These are phyloP conservation scores for Thamnidium elegans DNA, from an alignment of 192 early-diverging fungal species.

Conservation along the genomic window DNA sequence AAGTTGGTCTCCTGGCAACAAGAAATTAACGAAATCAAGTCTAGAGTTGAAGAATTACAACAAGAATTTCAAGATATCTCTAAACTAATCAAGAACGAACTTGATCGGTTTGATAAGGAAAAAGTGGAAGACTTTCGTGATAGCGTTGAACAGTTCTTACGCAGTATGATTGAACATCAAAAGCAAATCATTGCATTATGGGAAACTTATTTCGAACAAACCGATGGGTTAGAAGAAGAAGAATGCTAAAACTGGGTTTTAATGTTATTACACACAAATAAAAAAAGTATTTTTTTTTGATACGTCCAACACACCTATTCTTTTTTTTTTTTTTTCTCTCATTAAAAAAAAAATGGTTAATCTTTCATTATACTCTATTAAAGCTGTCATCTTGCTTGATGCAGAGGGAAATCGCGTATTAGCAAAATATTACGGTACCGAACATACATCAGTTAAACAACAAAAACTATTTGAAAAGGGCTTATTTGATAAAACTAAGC, in stretches of 20 bases:
- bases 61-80: slow-evolving; percentile 78
- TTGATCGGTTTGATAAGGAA: slow-evolving; percentile 77
- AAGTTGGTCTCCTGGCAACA: slow-evolving; percentile 41
- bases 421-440: slow-evolving; percentile 83
- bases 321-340: too few relatives aligned
- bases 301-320: too few relatives aligned
- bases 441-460: slow-evolving; percentile 63
- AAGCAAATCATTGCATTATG: slow-evolving; percentile 52
- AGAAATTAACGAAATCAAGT: slow-evolving; percentile 55
- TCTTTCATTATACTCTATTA: slow-evolving; percentile 81
- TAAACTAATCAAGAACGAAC: slow-evolving; percentile 63
- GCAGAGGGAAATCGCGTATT: slow-evolving; percentile 88
- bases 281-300: too few relatives aligned
- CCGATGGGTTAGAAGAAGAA: slow-evolving; percentile 28
- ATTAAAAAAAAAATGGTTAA: slow-evolving; percentile 76
- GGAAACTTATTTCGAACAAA: slow-evolving; percentile 39
- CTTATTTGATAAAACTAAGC: slow-evolving; percentile 90
- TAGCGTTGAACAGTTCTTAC: slow-evolving; percentile 68
- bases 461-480: slow-evolving; percentile 90
- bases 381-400: slow-evolving; percentile 90
- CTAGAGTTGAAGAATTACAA: slow-evolving; percentile 43
- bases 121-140: slow-evolving; percentile 79
- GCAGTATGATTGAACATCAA: slow-evolving; percentile 76
- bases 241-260: too few relatives aligned
- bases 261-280: too few relatives aligned